A percentile compares a stretch with the other conserved stretches of the same genome.
Evolutionary conservation across 148 eudicot species (phyloP).

Genomic region (Suaeda aralocaspica): DNA sequence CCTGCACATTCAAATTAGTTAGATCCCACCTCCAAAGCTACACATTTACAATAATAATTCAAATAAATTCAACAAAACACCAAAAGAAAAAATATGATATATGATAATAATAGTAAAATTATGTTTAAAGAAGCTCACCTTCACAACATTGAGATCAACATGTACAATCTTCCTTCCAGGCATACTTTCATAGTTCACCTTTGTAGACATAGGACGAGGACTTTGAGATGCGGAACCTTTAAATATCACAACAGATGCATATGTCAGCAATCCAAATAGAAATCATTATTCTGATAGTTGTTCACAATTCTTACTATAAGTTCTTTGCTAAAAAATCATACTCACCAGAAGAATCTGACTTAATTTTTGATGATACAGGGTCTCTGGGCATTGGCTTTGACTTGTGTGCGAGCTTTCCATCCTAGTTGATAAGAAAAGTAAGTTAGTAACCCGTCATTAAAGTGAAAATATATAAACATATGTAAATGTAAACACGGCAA

Average conservation of each 20-base stretch:
- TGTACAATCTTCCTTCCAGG: neutral
- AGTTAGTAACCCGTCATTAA: constrained; percentile 6
- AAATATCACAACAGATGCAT: neutral
- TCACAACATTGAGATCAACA: constrained; percentile 8
- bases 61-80: too few relatives aligned
- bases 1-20: constrained; percentile 22
- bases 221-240: constrained; percentile 17
- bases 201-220: neutral
- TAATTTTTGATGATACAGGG: constrained; percentile 13
- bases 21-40: neutral
- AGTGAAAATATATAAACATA: neutral
- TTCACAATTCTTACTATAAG: too few relatives aligned
- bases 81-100: too few relatives aligned
- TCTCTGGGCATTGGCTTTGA: neutral
- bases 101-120: too few relatives aligned
- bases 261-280: neutral
- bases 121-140: constrained; percentile 13
- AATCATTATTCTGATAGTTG: too few relatives aligned
- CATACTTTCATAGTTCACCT: neutral
- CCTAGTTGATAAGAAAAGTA: constrained; percentile 12
- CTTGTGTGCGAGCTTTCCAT: constrained; percentile 14
- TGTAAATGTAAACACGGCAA: neutral
- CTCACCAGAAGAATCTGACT: constrained; percentile 22
- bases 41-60: neutral
- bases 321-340: too few relatives aligned